Conservation (phyloP, 176 grass and related monocot species). For the Alloteropsis semialata region DNA sequence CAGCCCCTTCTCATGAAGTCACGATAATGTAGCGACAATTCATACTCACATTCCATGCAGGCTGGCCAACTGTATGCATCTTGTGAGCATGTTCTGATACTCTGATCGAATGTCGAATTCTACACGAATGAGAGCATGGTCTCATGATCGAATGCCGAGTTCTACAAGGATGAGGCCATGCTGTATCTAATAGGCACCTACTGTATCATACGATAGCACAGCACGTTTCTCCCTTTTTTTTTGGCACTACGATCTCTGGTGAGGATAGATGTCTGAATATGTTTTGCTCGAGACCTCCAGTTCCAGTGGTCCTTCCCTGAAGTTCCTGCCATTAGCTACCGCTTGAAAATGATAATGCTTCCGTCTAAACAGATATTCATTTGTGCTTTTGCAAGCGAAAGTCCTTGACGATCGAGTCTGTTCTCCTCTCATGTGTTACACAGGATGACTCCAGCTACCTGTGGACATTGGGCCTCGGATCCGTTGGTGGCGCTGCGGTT, state of each 20-base stretch:
- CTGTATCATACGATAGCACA: background rate
- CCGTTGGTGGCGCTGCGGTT: conserved; percentile 62
- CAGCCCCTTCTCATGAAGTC: background rate
- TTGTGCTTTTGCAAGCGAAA: background rate
- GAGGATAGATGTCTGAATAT: background rate
- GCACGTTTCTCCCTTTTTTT: too few relatives aligned
- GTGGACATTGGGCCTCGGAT: conserved; percentile 61
- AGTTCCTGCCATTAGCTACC: background rate
- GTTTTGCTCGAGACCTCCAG: background rate
- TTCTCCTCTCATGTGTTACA: background rate
- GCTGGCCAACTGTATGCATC: background rate
- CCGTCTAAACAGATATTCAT: background rate
- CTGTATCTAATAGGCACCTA: too few relatives aligned
- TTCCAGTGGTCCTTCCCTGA: background rate
- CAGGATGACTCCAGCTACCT: conserved; percentile 69
- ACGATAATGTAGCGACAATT: background rate
- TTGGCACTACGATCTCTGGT: background rate
- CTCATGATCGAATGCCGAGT: background rate
- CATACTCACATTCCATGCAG: background rate
- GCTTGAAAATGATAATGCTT: background rate
- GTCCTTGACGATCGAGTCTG: background rate
- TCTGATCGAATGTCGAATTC: background rate
- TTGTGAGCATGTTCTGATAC: background rate
- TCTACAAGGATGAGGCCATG: background rate
- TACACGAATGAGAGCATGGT: background rate